Conservation (phyloP, 208 protist species). For the Histomonas meleagridis region DNA sequence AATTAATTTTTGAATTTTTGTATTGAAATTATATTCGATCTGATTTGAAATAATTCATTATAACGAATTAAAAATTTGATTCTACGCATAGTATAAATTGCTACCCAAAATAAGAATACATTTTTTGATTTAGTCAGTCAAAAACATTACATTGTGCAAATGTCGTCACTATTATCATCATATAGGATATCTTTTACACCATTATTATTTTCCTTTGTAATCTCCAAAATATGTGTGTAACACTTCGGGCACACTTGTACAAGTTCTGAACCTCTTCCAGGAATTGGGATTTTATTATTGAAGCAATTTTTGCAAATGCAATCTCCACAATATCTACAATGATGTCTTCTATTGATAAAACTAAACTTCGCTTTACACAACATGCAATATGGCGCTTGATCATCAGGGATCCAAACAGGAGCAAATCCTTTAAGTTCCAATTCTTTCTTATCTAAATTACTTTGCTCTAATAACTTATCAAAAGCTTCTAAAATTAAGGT, state of each 20-base stretch:
- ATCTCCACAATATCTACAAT: neutral
- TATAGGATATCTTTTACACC: no score
- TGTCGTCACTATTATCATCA: no score
- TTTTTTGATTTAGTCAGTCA: no score
- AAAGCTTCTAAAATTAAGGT: neutral
- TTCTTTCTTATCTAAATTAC: neutral
- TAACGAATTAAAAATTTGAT: no score
- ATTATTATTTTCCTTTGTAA: no score
- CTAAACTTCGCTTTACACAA: neutral
- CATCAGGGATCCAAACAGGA: constrained; percentile 31
- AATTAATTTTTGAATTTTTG: no score
- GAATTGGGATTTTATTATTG: neutral
- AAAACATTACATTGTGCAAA: no score
- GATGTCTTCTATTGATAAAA: neutral
- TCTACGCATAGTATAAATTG: no score
- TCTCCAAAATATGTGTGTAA: neutral
- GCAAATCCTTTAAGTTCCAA: neutral
- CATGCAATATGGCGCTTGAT: neutral
- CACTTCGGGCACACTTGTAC: neutral
- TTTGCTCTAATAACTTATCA: neutral
- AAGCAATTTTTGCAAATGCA: constrained; percentile 9
- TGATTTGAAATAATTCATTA: no score
- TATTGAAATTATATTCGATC: no score
- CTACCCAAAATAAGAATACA: no score
- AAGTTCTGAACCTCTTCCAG: neutral